Conservation (phyloP, 2,329 filamentous ascomycete genomes). For the Phialophora macrospora region DNA sequence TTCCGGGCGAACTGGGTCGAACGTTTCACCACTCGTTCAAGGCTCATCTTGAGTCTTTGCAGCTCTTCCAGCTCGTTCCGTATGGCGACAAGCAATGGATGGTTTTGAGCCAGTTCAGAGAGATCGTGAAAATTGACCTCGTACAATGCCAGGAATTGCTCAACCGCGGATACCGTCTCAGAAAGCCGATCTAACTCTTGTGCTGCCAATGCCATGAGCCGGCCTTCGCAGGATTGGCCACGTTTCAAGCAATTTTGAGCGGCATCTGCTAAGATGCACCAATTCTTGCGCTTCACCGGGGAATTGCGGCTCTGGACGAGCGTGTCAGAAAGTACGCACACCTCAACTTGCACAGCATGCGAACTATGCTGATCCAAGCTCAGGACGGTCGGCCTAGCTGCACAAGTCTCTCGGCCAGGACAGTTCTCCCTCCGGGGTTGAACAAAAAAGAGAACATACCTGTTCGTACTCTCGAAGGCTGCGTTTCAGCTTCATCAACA, state of each 20-base stretch:
- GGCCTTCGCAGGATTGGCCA: neutral
- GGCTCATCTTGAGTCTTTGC: neutral
- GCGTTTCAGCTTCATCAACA: neutral
- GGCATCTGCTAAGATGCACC: no score
- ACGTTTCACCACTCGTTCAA: neutral
- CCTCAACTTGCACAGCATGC: neutral
- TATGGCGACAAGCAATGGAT: neutral
- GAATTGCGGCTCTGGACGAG: neutral
- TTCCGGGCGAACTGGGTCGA: neutral
- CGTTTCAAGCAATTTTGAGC: no score
- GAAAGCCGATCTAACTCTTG: neutral
- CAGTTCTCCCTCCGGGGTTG: neutral
- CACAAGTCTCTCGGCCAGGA: no score
- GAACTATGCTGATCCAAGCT: no score
- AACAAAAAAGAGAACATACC: neutral
- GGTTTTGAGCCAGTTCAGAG: neutral
- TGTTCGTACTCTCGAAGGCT: neutral
- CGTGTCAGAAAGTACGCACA: neutral
- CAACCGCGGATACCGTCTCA: neutral
- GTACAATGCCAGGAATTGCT: neutral
- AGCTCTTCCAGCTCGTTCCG: neutral
- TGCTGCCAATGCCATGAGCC: neutral
- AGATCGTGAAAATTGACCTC: neutral
- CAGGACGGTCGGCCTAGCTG: no score
- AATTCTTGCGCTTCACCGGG: neutral